Conservation (phyloP, 2,329 filamentous ascomycete species). For the Trichoderma citrinoviride region DNA sequence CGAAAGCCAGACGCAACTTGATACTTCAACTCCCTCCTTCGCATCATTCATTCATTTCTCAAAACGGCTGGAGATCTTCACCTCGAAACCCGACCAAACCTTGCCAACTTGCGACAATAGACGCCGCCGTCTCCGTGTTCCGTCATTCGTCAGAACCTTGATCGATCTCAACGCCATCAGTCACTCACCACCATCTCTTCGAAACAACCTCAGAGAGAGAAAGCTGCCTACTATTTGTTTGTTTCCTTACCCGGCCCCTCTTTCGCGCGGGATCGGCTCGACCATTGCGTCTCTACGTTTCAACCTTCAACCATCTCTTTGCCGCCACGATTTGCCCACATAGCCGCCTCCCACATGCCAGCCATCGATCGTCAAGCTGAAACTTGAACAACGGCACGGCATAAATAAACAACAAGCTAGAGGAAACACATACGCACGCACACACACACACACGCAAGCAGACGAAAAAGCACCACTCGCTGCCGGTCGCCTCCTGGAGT, state of each 20-base stretch:
- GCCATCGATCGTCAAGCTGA: constrained; percentile 8
- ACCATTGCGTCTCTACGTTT: constrained; percentile 11
- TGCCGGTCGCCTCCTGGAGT: neutral
- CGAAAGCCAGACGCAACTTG: neutral
- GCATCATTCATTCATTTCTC: constrained; percentile 13
- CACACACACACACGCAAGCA: neutral
- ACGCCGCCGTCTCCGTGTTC: neutral
- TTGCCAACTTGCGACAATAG: neutral
- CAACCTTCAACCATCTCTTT: neutral
- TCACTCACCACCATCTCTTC: neutral
- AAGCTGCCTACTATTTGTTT: constrained; percentile 2
- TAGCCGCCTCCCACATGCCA: constrained; percentile 6
- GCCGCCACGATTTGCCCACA: neutral
- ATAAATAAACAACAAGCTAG: constrained; percentile 16
- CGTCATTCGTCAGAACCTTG: neutral
- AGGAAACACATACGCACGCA: neutral
- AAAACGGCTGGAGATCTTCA: constrained; percentile 14
- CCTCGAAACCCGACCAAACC: neutral
- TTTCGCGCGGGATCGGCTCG: constrained; percentile 15
- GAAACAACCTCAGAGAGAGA: neutral
- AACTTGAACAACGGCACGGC: neutral
- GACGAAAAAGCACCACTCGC: neutral
- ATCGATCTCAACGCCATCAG: neutral
- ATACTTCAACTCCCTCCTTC: constrained; percentile 15
- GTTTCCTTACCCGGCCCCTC: neutral